Conservation (phyloP, 176 grass and related monocot species). For the Paspalum vaginatum region DNA sequence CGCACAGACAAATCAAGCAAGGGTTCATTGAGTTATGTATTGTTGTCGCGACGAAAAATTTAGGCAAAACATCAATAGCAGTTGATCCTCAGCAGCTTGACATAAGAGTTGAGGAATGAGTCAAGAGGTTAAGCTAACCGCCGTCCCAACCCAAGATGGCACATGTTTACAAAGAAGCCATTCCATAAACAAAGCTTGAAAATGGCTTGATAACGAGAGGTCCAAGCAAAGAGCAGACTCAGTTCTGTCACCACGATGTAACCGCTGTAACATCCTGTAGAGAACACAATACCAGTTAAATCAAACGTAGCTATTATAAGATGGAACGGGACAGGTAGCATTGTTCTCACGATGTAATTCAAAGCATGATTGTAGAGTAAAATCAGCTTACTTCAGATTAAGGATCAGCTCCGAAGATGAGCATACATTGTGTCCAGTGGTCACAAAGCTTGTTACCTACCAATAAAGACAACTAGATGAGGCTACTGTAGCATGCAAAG, state of each 20-base stretch:
- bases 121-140: not conserved
- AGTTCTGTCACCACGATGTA: not conserved
- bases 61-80: not conserved
- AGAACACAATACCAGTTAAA: conserved; percentile 9
- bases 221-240: conserved; percentile 4
- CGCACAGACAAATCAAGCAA: not conserved
- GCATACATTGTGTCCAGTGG: conserved; percentile 30
- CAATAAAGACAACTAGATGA: conserved; percentile 19
- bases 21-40: not conserved
- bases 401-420: not conserved
- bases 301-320: not conserved
- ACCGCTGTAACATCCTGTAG: conserved; percentile 36
- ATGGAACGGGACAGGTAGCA: not conserved
- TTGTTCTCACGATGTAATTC: not conserved
- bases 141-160: not conserved
- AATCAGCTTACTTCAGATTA: conserved; percentile 33
- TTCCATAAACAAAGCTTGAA: not conserved
- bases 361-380: conserved; percentile 6
- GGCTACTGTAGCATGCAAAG: not conserved
- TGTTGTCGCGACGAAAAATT: not conserved
- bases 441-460: conserved; percentile 31
- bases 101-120: not conserved
- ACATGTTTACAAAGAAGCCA: not conserved
- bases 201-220: not conserved
- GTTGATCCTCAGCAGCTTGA: conserved; percentile 11